Conservation (phyloP, 2,329 filamentous ascomycete species). For the Conoideocrella luteorostrata region DNA sequence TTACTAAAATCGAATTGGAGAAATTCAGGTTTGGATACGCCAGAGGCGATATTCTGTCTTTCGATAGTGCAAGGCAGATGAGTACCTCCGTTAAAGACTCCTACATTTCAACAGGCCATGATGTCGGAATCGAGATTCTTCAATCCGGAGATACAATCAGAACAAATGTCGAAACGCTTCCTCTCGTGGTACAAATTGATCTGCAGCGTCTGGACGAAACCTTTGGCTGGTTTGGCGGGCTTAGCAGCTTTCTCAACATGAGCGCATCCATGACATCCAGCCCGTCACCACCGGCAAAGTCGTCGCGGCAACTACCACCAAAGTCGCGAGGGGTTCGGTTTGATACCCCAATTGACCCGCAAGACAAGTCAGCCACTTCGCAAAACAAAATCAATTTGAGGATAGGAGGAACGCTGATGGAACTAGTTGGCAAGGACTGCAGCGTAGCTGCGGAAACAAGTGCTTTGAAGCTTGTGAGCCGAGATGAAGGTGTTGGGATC, state of each 20-base stretch:
- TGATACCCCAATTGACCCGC: slow-evolving; percentile 43
- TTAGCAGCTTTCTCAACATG: slow-evolving; percentile 86
- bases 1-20: slow-evolving; percentile 40
- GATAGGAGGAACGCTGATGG: slow-evolving; percentile 68
- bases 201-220: slow-evolving; percentile 78
- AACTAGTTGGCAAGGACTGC: slow-evolving; percentile 72
- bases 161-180: slow-evolving; percentile 67
- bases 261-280: slow-evolving; percentile 76
- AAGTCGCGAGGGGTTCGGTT: slow-evolving; percentile 54
- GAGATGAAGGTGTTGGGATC: slow-evolving; percentile 64
- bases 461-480: slow-evolving; percentile 72
- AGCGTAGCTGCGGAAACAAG: slow-evolving; percentile 69
- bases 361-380: slow-evolving; percentile 39
- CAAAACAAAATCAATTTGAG: slow-evolving; percentile 68
- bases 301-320: slow-evolving; percentile 27
- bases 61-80: slow-evolving; percentile 52
- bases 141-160: slow-evolving; percentile 38
- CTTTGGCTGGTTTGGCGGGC: slow-evolving; percentile 79
- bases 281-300: slow-evolving; percentile 42
- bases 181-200: slow-evolving; percentile 70
- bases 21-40: slow-evolving; percentile 58
- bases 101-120: slow-evolving; percentile 50
- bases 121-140: slow-evolving; percentile 48
- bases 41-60: slow-evolving; percentile 56
- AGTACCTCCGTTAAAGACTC: slow-evolving; percentile 53